Evolutionary conservation across 2,329 filamentous ascomycete genomes (phyloP).

Genomic region (Xylariaceae sp.): DNA sequence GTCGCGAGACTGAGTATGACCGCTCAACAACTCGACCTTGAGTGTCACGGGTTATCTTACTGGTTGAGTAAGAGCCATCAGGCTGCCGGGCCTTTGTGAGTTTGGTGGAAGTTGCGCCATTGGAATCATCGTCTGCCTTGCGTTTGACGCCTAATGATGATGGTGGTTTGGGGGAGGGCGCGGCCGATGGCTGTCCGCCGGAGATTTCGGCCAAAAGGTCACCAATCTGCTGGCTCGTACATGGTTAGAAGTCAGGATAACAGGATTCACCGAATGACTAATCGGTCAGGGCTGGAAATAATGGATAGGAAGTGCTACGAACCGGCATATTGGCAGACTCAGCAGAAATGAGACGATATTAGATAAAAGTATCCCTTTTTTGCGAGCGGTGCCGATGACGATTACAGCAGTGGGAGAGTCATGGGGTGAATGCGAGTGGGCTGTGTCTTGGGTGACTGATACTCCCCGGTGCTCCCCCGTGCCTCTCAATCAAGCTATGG

Average conservation of each 20-base stretch:
- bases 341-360: slow-evolving; percentile 11
- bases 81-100: slow-evolving; percentile 25
- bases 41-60: slow-evolving; percentile 24
- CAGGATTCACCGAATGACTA: background rate
- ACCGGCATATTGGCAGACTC: slow-evolving; percentile 35
- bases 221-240: slow-evolving; percentile 40
- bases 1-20: slow-evolving; percentile 19
- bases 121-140: slow-evolving; percentile 51
- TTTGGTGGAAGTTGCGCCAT: slow-evolving; percentile 22
- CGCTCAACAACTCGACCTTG: slow-evolving; percentile 22
- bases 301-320: slow-evolving; percentile 18
- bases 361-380: slow-evolving; percentile 8
- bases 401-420: slow-evolving; percentile 28
- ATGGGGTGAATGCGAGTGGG: slow-evolving; percentile 20
- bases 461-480: too few species aligned
- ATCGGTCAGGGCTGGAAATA: background rate
- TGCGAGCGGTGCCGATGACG: slow-evolving; percentile 19
- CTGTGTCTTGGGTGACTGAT: slow-evolving; percentile 22
- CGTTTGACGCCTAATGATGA: slow-evolving; percentile 44
- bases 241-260: slow-evolving; percentile 16
- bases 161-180: slow-evolving; percentile 27
- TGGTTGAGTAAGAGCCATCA: slow-evolving; percentile 27
- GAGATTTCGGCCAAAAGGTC: slow-evolving; percentile 60
- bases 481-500: background rate
- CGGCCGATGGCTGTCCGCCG: slow-evolving; percentile 45